Base-by-base conservation (phyloP, 108 stramenopile species). In the Cyclotella atomus region DNA sequence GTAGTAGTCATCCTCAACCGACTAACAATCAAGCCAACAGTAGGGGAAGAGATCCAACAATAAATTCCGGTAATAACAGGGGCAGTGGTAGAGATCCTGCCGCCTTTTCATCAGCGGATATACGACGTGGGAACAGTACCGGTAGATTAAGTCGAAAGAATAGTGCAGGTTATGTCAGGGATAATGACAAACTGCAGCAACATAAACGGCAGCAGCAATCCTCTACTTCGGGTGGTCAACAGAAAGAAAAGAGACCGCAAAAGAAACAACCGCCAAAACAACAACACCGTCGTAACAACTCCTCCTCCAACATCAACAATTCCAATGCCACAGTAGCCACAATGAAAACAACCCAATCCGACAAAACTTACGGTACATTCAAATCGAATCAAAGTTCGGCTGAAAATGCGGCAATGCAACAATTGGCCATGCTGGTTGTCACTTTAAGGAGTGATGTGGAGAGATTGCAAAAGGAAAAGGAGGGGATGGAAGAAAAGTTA, bases 401-500 rank as follows among this genome's bases (percentile, higher is more conserved):
- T 0, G 73, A 82, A 65, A 46, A 59, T 27, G 70, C 69, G 16
- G 81, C 81, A 43, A 70, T 75, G 81, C 81, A 82, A 45, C 63
- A 75, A 55, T 62, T 82, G 27, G 81, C 81, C 36, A 63, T 28
- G 32, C 44, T 82, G 17, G 81, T 82, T 0, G 74, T 82, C 3
- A 24, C 55, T 7, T 59, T 82, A 0, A 62, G 81, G 0, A 43
- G n/a, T 44, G 81, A 82, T 23, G 35, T 82, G 46, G 68, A 38
- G 2, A 59, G 56, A 9, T 32, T 64, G 7, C 70, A 56, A 15
- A 15, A 20, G 4, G 69, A 74, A 52, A 70, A 71, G 36, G 63
- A 73, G 17, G 70, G 47, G 20, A 19, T 66, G 25, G 81, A 82
- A 38, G 27, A 53, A 23, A 69, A 70, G 62, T 64, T 73, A 8